Base-by-base conservation (phyloP, 2,329 filamentous ascomycete species). In the Endothia cerciana region DNA sequence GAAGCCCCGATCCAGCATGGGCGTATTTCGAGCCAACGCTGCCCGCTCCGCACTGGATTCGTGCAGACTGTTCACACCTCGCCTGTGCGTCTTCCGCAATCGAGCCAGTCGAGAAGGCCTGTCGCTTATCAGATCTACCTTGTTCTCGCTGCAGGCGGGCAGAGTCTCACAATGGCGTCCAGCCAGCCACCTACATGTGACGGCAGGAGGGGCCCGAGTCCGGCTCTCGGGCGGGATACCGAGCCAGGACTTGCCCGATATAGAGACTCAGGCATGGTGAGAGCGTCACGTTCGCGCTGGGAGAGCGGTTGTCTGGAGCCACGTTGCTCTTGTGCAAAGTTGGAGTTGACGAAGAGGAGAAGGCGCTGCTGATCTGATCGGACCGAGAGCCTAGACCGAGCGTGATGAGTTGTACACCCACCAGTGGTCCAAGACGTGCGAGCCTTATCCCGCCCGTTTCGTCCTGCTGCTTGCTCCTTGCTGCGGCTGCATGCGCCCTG, bases 221-320 rank as follows among this genome's bases (percentile, higher is more conserved):
- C 65, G 65, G 65, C 63, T 67, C 36, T 67, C 65, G 65, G 62
- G 65, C 65, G 65, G 65, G 63, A 65, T 65, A 62, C 60, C 40
- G 49, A 62, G 65, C 58, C 45, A 62, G 62, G 64, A 67, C 58
- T 65, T 67, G 30, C 65, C 65, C 62, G 65, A 67, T 67, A 65
- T 62, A 65, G 65, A 66, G 62, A 17, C 25, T 5, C 25, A 25
- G 28, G n/a, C 45, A n/a, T 28, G 53, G 51, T n/a, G 36, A 60
- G 43, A 49, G 55, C 47, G 64, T 58, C 58, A 7, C 60, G 63
- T 43, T 53, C 65, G 36, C 62, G 15, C 19, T n/a, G 51, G 51
- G 33, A 59, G 58, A 49, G 60, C 45, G 60, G 40, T 11, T 36
- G n/a, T 1, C 38, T 65, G 57, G 38, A 19, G 40, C 15, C 36